Percentiles rank a stretch among this genome's conserved stretches.
Conservation (phyloP, 371 early-diverging fungal species). For the Fennellomyces sp. region DNA sequence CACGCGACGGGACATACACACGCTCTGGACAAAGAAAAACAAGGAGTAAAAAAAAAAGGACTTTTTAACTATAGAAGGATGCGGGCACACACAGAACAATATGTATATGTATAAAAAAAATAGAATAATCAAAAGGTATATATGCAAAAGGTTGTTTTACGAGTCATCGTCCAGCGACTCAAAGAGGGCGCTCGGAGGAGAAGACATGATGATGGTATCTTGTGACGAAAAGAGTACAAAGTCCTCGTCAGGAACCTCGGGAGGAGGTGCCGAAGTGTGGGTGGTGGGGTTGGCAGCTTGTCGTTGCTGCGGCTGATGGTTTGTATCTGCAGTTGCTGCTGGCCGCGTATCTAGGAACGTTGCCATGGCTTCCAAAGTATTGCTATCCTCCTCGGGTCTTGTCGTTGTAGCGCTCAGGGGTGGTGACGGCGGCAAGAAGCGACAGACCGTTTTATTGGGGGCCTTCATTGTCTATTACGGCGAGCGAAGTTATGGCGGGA, state of each 20-base stretch:
- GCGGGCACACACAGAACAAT: neutral
- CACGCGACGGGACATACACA: too few species aligned
- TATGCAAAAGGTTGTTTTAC: neutral
- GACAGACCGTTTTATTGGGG: too few species aligned
- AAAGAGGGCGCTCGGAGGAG: neutral
- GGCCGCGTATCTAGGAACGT: neutral
- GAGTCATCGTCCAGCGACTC: neutral
- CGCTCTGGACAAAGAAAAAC: too few species aligned
- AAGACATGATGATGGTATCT: constrained; percentile 1
- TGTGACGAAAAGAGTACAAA: neutral
- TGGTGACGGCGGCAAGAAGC: neutral
- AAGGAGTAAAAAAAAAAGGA: neutral
- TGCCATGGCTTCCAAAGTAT: neutral
- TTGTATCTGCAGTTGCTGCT: neutral
- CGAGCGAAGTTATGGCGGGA: too few species aligned
- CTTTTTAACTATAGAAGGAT: neutral
- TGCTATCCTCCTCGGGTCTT: neutral
- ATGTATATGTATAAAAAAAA: neutral
- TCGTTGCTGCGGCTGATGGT: neutral
- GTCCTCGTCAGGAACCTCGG: neutral
- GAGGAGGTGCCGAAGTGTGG: neutral
- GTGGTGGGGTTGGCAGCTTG: neutral
- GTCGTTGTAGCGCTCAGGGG: neutral
- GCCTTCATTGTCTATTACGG: too few species aligned
- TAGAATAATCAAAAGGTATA: too few species aligned